Conservation (phyloP, 768 basidiomycete genomes). For the Hygrophoropsis aurantiaca region DNA sequence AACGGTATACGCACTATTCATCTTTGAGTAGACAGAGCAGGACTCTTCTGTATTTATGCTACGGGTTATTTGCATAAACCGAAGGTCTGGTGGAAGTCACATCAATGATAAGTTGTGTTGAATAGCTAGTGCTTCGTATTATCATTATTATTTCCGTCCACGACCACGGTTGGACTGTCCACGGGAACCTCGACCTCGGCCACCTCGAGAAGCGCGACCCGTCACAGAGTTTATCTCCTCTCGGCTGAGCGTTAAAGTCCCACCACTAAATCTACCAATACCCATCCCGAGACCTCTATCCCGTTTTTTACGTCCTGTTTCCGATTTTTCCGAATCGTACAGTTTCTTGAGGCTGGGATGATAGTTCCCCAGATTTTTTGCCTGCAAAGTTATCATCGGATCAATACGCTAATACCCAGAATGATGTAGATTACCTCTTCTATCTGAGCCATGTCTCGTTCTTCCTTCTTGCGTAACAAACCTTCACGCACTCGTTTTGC, state of each 20-base stretch:
- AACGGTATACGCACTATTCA: slow-evolving; percentile 19
- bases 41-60: too few species aligned
- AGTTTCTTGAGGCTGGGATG: slow-evolving; percentile 74
- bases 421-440: slow-evolving; percentile 58
- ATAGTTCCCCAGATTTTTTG: slow-evolving; percentile 83
- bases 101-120: too few species aligned
- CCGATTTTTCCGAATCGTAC: slow-evolving; percentile 43
- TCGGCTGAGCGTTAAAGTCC: slow-evolving; percentile 62
- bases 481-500: slow-evolving; percentile 74
- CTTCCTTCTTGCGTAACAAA: slow-evolving; percentile 57
- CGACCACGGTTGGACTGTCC: slow-evolving; percentile 1
- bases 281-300: slow-evolving; percentile 75
- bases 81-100: too few species aligned
- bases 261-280: slow-evolving; percentile 72
- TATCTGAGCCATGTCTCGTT: slow-evolving; percentile 51
- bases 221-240: slow-evolving; percentile 53
- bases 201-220: slow-evolving; percentile 11
- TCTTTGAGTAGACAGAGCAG: slow-evolving; percentile 12
- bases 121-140: neutral
- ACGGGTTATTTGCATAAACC: too few species aligned
- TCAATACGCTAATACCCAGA: neutral
- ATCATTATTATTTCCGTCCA: slow-evolving; percentile 7
- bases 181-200: slow-evolving; percentile 8
- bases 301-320: slow-evolving; percentile 42
- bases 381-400: slow-evolving; percentile 39